phyloP scores from a whole-genome alignment of 192 early-diverging fungal species.

The Linnemannia elongata region DNA sequence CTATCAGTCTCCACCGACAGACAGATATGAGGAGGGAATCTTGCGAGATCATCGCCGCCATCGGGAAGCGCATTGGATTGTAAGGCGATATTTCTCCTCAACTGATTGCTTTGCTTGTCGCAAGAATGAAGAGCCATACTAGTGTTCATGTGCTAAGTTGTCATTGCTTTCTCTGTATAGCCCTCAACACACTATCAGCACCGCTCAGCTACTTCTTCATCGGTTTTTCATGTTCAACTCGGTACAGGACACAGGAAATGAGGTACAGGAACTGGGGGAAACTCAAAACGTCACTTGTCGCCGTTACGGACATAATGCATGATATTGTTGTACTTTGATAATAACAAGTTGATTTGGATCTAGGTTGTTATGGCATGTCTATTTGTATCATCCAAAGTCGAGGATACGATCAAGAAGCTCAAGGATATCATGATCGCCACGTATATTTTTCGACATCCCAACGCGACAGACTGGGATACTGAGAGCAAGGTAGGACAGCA shows the following conservation, averaged over 20 bases:
- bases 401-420: conserved; percentile 88
- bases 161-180: conserved; percentile 32
- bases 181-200: conserved; percentile 72
- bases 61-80: conserved; percentile 71
- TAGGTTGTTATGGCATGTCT: conserved; percentile 71
- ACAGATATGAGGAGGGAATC: conserved; percentile 51
- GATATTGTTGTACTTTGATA: not conserved
- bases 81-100: conserved; percentile 48
- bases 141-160: not conserved
- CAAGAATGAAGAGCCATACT: not conserved
- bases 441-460: conserved; percentile 64
- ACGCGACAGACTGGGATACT: conserved; percentile 65
- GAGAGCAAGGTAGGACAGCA: conserved; percentile 61
- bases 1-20: conserved; percentile 32
- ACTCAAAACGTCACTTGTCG: not conserved
- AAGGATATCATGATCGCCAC: conserved; percentile 82
- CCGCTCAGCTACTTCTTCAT: conserved; percentile 68
- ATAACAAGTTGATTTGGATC: not conserved
- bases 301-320: not conserved
- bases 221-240: conserved; percentile 70
- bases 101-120: not conserved
- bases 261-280: conserved; percentile 39
- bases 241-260: conserved; percentile 59
- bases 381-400: conserved; percentile 88
- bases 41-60: conserved; percentile 66